Base-by-base conservation (phyloP, 768 basidiomycete species). In the Antrodiella citrinella region DNA sequence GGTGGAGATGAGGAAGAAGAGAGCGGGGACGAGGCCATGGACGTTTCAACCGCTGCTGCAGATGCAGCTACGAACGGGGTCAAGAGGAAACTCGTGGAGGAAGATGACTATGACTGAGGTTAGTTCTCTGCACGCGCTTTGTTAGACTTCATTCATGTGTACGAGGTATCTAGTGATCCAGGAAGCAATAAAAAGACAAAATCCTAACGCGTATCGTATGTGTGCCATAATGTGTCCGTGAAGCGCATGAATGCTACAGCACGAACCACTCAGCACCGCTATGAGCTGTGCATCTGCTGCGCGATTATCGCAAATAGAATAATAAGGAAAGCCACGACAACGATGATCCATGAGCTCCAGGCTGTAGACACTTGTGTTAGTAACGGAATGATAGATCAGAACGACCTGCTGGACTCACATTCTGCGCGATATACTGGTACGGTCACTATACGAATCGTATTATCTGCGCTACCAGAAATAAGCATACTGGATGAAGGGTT, bases 391-490 rank as follows among this genome's bases (percentile, higher is more conserved):
- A n/a, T n/a, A 44, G n/a, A 19, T 15, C 19, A 18, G 49, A 43
- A 43, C 9, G 35, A 45, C 2, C 11, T 44, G 50, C 35, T 24
- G 35, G 12, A 73, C 84, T 55, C 58, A 87, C 85, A 72, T 55
- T 72, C 71, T 24, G 74, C 72, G 26, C 76, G 62, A 11, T 67
- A 68, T 40, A 72, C 70, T 7, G 91, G 91, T 3, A 93, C 78
- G n/a, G 71, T 73, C 24, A 94, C 77, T 40, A 92, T 71, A 23
- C 94, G 80, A 18, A 97, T 70, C 2, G 86, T 81, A 64, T 89
- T 92, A 68, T 98, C 95, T 5, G 90, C 87, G 57, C 92, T 92
- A 15, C 88, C 94, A 4, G 91, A 91, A 18, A 94, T 78, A 3
- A 99, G 74, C 11, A 94, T 56, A n/a, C 74, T 80, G 11, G 85